phyloP scores from a whole-genome alignment of 2,329 filamentous ascomycete species.

The Alternaria panax region DNA sequence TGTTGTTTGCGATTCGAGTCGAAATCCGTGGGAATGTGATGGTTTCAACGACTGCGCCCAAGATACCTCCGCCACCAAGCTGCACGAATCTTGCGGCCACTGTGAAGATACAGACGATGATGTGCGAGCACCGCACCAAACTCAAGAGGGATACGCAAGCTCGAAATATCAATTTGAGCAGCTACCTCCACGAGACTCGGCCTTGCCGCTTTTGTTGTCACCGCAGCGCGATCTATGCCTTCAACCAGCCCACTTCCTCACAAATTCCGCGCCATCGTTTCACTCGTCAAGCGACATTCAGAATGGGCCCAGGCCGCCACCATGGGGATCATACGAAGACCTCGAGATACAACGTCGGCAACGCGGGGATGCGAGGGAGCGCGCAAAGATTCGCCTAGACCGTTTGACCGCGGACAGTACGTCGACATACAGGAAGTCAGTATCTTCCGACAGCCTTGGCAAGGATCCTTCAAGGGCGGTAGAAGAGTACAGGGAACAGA shows the following conservation, averaged over 20 bases:
- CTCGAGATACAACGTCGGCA: conserved; percentile 18
- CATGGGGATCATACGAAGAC: conserved; percentile 22
- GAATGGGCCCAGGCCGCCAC: conserved; percentile 20
- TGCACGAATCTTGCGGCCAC: conserved; percentile 4
- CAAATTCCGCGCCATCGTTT: not conserved
- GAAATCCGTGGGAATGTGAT: not conserved
- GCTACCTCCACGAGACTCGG: conserved; percentile 1
- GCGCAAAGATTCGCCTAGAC: not conserved
- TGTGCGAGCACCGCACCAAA: not conserved
- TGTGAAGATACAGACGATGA: conserved; percentile 4
- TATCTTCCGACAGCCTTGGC: not conserved
- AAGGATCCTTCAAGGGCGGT: conserved; percentile 24
- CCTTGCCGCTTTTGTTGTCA: not conserved
- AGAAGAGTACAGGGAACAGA: conserved; percentile 27
- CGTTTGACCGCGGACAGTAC: not conserved
- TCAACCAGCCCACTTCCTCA: not conserved
- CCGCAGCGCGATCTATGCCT: not conserved
- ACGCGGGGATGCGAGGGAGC: conserved; percentile 12
- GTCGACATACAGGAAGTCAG: not conserved
- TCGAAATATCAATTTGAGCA: conserved; percentile 18
- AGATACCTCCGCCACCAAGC: not conserved
- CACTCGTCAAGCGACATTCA: conserved; percentile 2
- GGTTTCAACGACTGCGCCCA: not conserved
- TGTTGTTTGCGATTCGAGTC: not conserved
- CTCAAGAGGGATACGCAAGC: conserved; percentile 7